Evolutionary conservation across 148 eudicot genomes (phyloP).

Genomic region (Heliamphora exappendiculata): DNA sequence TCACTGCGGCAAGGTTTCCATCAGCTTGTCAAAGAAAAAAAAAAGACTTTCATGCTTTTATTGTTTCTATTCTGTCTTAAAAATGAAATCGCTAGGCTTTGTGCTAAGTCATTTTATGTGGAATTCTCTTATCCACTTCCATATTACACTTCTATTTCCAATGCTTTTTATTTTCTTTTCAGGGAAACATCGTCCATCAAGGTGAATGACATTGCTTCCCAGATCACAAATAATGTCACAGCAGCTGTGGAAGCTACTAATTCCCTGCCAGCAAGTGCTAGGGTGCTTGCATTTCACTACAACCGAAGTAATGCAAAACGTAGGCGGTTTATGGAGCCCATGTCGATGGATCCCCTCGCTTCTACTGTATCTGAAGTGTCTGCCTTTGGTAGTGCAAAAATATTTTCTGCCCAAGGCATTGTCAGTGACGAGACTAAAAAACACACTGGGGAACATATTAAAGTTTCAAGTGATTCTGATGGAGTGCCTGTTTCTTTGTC

Average conservation of each 20-base stretch:
- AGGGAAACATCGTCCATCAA: conserved; percentile 74
- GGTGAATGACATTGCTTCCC: conserved; percentile 73
- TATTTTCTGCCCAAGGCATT: conserved; percentile 17
- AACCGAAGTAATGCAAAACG: conserved; percentile 76
- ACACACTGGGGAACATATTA: conserved; percentile 25
- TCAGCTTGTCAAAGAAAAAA: conserved; percentile 6
- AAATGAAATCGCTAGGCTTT: background rate
- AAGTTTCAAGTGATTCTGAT: conserved; percentile 39
- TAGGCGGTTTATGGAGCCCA: conserved; percentile 54
- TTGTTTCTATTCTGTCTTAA: conserved; percentile 5
- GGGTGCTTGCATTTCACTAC: conserved; percentile 50
- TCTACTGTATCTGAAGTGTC: conserved; percentile 25
- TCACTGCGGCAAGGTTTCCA: conserved; percentile 81
- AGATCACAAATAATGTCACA: conserved; percentile 65
- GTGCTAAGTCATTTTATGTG: background rate
- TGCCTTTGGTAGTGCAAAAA: conserved; percentile 21
- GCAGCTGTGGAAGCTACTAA: conserved; percentile 86
- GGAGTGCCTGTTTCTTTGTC: conserved; percentile 65
- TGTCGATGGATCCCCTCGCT: conserved; percentile 30
- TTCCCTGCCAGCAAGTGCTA: conserved; percentile 45
- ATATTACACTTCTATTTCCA: background rate
- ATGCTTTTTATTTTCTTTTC: conserved; percentile 19
- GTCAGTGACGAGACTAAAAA: conserved; percentile 33
- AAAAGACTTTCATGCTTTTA: conserved; percentile 8
- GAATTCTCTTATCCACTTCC: background rate